These are phyloP conservation scores for Aspergillus sp. DNA, from an alignment of 2,329 filamentous ascomycete species.

Conservation along the genomic window DNA sequence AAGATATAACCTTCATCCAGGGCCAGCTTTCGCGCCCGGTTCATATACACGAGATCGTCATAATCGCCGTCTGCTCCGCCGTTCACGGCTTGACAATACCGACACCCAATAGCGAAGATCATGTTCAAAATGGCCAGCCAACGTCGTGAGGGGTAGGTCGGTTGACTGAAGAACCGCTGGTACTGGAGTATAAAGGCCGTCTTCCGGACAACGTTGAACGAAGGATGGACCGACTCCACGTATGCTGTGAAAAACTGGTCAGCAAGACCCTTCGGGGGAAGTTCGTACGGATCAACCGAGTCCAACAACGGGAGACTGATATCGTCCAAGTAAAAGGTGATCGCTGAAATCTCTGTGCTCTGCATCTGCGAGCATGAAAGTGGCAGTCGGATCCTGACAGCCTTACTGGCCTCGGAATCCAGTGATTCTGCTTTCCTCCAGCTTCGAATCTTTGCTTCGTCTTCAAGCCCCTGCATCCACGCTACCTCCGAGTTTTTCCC, in stretches of 20 bases:
- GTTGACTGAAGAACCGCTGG: slow-evolving; percentile 30
- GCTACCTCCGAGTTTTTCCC: slow-evolving; percentile 48
- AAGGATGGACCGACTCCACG: slow-evolving; percentile 42
- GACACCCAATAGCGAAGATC: slow-evolving; percentile 49
- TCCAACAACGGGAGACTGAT: slow-evolving; percentile 37
- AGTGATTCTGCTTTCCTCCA: slow-evolving; percentile 2
- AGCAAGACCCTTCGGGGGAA: slow-evolving; percentile 41
- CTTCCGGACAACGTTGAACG: slow-evolving; percentile 43
- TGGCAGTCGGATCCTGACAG: neutral
- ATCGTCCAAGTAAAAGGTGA: slow-evolving; percentile 46
- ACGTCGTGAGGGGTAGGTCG: slow-evolving; percentile 32
- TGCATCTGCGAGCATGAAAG: neutral
- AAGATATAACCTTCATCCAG: slow-evolving; percentile 41
- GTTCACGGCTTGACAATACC: slow-evolving; percentile 39
- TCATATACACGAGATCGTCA: slow-evolving; percentile 45
- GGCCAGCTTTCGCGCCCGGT: slow-evolving; percentile 41
- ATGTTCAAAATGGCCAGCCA: slow-evolving; percentile 50
- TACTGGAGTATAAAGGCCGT: slow-evolving; percentile 42
- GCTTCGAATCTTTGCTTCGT: slow-evolving; percentile 29
- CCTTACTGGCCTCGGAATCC: neutral
- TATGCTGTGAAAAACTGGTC: slow-evolving; percentile 43
- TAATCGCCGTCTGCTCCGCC: slow-evolving; percentile 23
- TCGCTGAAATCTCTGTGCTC: slow-evolving; percentile 26
- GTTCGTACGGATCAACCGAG: slow-evolving; percentile 36
- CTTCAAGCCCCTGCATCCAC: slow-evolving; percentile 45